Base-by-base conservation (phyloP, 345 rosid genomes). In the Brassica rapa region DNA sequence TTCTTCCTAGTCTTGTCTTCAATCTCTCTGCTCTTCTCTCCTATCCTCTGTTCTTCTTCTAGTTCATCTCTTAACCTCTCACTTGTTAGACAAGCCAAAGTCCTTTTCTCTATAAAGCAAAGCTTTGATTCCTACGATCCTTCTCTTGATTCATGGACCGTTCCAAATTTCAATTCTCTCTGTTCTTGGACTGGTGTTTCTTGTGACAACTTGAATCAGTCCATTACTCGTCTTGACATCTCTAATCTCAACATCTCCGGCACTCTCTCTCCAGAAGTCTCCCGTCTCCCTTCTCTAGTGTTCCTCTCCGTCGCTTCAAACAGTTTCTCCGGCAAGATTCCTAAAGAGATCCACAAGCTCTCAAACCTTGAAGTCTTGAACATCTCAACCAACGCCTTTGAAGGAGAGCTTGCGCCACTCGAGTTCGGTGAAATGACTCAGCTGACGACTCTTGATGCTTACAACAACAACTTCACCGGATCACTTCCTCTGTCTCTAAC, bases 381-480 rank as follows among this genome's bases (percentile, higher is more conserved):
- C 85, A 77, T 94, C 76, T 92, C 97, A 23, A 86, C 69, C 76
- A 94, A 90, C 75, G 82, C 84, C 72, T 88, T 94, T 78, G 77
- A 80, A 51, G 97, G 92, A 8, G 85, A 57, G 25, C 74, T 92
- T 78, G 86, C 87, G 57, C 21, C 51, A 33, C 85, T 85, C 85
- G 86, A 84, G 72, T 88, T 86, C 78, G 77, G 88, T 37, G 75
- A 59, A 43, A 32, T 89, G 79, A 83, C 72, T 65, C 82, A 84
- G 77, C 86, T 92, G 39, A 78, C 82, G 69, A 82, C 80, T 43
- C 73, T 94, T 1, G 97, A 94, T 79, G 89, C 87, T 75, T 94
- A 92, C 72, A 71, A 94, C 85, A 94, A 94, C 78, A 90, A 85
- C 81, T 88, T 94, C 86, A 90, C 86, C 12, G 91, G 90, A 4